These are phyloP conservation scores for Fusarium sp. DNA, from an alignment of 2,329 filamentous ascomycete genomes.

Conservation along the genomic window DNA sequence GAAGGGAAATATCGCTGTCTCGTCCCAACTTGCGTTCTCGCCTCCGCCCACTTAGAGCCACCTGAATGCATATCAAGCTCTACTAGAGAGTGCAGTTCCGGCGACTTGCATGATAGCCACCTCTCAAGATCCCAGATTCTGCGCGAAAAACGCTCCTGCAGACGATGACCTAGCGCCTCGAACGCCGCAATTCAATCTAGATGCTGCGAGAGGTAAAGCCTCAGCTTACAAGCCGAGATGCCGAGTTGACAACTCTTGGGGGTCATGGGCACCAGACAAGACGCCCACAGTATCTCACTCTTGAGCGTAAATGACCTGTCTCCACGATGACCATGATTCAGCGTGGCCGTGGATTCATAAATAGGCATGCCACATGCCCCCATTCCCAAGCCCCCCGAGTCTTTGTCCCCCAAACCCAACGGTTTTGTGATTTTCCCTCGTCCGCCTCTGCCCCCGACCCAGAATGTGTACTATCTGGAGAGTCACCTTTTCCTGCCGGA, in stretches of 20 bases:
- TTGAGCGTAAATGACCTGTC: not conserved
- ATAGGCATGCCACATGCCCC: not conserved
- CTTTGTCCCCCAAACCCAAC: not conserved
- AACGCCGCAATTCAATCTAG: not conserved
- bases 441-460: not conserved
- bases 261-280: not conserved
- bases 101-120: not conserved
- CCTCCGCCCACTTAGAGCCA: not conserved
- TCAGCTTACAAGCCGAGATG: not conserved
- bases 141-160: not conserved
- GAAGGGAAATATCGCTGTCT: not conserved
- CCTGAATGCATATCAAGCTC: not conserved
- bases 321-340: not conserved
- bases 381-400: not conserved
- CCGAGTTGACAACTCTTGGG: not conserved
- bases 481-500: slow-evolving; percentile 13
- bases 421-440: not conserved
- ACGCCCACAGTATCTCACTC: not conserved
- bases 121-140: not conserved
- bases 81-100: not conserved
- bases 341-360: not conserved
- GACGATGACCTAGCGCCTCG: not conserved
- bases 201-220: not conserved
- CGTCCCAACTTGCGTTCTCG: not conserved
- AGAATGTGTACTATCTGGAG: slow-evolving; percentile 20